Evolutionary conservation across 352 stramenopile genomes (phyloP).

Genomic region (Phytophthora pluvialis): DNA sequence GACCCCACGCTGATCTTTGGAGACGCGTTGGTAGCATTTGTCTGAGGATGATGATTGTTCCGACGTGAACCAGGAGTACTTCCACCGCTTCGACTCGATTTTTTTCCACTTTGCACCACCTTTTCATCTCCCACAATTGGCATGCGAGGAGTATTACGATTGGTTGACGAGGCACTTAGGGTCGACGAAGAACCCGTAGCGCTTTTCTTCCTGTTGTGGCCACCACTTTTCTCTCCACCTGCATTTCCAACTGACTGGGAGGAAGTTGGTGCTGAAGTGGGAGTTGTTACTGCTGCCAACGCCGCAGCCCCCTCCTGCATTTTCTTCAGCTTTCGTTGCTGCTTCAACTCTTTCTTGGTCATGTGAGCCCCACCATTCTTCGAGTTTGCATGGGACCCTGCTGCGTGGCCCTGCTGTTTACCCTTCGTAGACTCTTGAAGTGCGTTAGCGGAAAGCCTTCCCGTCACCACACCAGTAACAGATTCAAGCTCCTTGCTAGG

Average conservation of each 20-base stretch:
- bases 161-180: conserved; percentile 10
- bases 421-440: conserved; percentile 30
- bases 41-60: conserved; percentile 30
- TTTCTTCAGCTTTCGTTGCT: conserved; percentile 77
- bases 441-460: conserved; percentile 1
- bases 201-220: conserved; percentile 35
- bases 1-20: conserved; percentile 14
- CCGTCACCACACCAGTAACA: conserved; percentile 3
- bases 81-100: conserved; percentile 41
- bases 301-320: conserved; percentile 46
- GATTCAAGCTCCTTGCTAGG: conserved; percentile 55
- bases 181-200: conserved; percentile 16
- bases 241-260: conserved; percentile 18
- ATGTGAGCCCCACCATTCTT: conserved; percentile 38
- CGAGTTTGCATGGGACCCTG: conserved; percentile 17
- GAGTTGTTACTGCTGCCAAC: conserved; percentile 5
- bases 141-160: conserved; percentile 31
- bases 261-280: conserved; percentile 6
- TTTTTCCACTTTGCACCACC: conserved; percentile 40
- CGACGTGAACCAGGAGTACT: conserved; percentile 42
- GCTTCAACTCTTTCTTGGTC: conserved; percentile 79
- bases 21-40: conserved; percentile 17
- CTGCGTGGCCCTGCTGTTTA: conserved; percentile 25
- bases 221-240: conserved; percentile 33
- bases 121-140: conserved; percentile 53